Base-by-base conservation (phyloP, 2,329 filamentous ascomycete genomes). In the Penicillium corylophilum region DNA sequence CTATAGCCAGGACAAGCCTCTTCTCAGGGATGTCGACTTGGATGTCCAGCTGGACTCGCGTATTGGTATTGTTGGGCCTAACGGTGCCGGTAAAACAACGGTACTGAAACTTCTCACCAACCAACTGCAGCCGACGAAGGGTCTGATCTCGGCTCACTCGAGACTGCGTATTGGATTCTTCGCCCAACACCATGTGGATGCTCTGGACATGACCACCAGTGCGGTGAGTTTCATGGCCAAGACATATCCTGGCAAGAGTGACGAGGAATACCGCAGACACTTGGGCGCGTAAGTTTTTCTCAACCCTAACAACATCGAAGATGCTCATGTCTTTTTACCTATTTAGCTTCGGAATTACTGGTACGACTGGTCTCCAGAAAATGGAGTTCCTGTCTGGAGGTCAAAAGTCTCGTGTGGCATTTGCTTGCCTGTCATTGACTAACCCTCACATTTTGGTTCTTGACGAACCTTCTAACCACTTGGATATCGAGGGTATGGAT, bases 401-500 rank as follows among this genome's bases (percentile, higher is more conserved):
- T 78, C 94, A 99, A 70, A 99, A 99, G 73, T 97, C 92, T 46
- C 89, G 94, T 78, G 94, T 99, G 2, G 94, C 94, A 7, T 99
- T 99, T 74, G 93, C 94, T n/a, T 97, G 93, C 69, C 76, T 99
- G 55, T 93, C 91, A 0, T 78, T 99, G 60, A 90, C 86, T 44
- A 96, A 97, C 74, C 94, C 94, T 16, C 94, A 99, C 69, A 97
- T 99, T 61, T 82, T 99, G 42, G 93, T 99, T 55, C 88, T 99
- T 45, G 94, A 99, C 82, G 94, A 99, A 74, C 94, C 94, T 71
- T 96, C 90, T 59, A 99, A 99, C 79, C 94, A 99, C 74, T 79
- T 99, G 65, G 94, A 99, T 83, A 97, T 99, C 64, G 94, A 99
- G 74, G 94, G 94, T 59, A 96, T 99, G 94, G 94, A 99, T 72